Evolutionary conservation across 371 early-diverging fungal genomes (phyloP).

Genomic region (Amoeboaphelidium protococcarum): DNA sequence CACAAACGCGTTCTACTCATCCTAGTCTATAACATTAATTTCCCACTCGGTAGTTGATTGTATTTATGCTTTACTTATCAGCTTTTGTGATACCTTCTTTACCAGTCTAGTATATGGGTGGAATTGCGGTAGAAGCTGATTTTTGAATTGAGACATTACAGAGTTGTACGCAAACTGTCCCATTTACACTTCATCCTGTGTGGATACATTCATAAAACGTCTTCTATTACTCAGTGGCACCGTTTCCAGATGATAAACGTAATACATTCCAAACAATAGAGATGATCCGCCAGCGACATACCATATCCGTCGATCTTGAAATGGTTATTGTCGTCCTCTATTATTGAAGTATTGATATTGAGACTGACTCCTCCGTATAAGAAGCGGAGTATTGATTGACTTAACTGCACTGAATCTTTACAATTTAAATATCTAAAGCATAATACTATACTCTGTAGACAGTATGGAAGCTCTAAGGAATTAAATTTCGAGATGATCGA

Average conservation of each 20-base stretch:
- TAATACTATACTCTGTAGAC: no score
- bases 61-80: not conserved
- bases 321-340: no score
- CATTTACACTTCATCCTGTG: constrained; percentile 27
- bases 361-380: no score
- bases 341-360: no score
- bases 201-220: constrained; percentile 29
- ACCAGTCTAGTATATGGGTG: no score
- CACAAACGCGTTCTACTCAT: constrained; percentile 1
- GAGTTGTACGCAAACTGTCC: constrained; percentile 31
- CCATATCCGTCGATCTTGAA: not conserved
- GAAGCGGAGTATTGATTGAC: no score
- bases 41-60: constrained; percentile 1
- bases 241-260: constrained; percentile 3
- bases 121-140: not conserved
- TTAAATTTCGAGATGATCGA: no score
- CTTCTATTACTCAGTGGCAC: constrained; percentile 31
- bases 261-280: not conserved
- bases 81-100: not conserved
- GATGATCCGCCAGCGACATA: constrained; percentile 1
- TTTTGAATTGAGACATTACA: constrained; percentile 16
- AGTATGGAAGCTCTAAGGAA: no score
- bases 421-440: no score
- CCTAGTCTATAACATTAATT: not conserved
- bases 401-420: no score